Evolutionary conservation across 2,329 filamentous ascomycete species (phyloP).

Genomic region (Fusarium setosum): DNA sequence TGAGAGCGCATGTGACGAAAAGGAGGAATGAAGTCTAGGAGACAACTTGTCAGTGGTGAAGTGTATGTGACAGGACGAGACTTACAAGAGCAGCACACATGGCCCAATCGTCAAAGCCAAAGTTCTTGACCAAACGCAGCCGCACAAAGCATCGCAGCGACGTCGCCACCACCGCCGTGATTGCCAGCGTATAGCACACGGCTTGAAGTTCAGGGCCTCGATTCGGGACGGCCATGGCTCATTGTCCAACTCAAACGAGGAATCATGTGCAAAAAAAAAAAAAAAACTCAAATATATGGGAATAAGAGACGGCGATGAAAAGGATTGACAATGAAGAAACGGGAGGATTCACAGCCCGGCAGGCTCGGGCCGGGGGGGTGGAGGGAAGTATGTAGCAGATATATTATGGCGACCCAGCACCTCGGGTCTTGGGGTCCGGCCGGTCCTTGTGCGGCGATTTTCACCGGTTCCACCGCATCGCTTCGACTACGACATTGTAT

Average conservation of each 20-base stretch:
- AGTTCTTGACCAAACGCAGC: constrained; percentile 49
- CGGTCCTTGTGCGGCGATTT: constrained; percentile 18
- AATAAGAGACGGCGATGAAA: background rate
- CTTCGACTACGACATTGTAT: background rate
- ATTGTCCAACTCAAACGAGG: background rate
- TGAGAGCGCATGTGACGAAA: constrained; percentile 48
- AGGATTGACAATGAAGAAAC: constrained; percentile 19
- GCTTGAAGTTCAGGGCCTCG: constrained; percentile 49
- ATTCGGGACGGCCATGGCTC: constrained; percentile 43
- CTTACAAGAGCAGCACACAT: constrained; percentile 51
- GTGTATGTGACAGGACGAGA: background rate
- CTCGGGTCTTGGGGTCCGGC: background rate
- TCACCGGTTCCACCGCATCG: constrained; percentile 23
- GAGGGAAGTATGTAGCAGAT: constrained; percentile 26
- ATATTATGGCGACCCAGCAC: constrained; percentile 29
- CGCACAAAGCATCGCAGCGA: constrained; percentile 50
- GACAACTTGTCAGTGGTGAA: background rate
- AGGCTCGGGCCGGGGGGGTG: constrained; percentile 24
- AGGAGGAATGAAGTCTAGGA: constrained; percentile 49
- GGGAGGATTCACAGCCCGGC: constrained; percentile 24
- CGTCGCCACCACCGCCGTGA: constrained; percentile 42
- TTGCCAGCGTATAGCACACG: constrained; percentile 46
- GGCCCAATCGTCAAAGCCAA: constrained; percentile 53
- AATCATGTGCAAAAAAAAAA: background rate
- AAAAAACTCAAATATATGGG: background rate